Conservation (phyloP, 78 protist genomes). For the slime mould (Dictyostelium discoideum) region DNA sequence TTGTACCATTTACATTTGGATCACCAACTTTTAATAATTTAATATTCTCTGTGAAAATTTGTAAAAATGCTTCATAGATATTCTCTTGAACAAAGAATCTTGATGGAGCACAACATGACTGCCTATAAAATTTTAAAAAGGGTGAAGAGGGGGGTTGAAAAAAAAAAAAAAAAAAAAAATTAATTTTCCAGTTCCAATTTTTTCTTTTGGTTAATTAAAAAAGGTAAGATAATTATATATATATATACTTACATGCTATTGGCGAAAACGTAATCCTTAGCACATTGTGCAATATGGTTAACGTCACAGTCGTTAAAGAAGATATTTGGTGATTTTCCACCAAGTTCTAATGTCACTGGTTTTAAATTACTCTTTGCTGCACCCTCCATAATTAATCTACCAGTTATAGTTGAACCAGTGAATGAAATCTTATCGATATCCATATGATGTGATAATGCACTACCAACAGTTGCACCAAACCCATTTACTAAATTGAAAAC, state of each 20-base stretch:
- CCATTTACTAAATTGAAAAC: constrained; percentile 93
- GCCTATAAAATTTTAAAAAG: no score
- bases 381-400: constrained; percentile 66
- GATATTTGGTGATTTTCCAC: constrained; percentile 96
- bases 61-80: constrained; percentile 86
- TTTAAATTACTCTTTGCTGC: constrained; percentile 78
- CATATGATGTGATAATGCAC: constrained; percentile 77
- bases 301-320: constrained; percentile 89
- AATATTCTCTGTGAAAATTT: not conserved
- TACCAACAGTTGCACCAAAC: constrained; percentile 82
- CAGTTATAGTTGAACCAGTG: constrained; percentile 89
- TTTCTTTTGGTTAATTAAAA: no score
- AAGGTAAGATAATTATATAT: no score
- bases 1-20: constrained; percentile 28
- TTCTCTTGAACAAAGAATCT: constrained; percentile 86
- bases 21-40: constrained; percentile 65
- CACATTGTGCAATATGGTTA: constrained; percentile 3
- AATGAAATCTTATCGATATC: constrained; percentile 91
- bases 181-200: no score
- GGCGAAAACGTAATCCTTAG: not conserved
- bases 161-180: no score
- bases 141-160: no score
- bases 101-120: constrained; percentile 87
- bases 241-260: no score
- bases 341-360: constrained; percentile 87